Evolutionary conservation across 2,329 filamentous ascomycete genomes (phyloP).

Genomic region (Exophiala sp.): DNA sequence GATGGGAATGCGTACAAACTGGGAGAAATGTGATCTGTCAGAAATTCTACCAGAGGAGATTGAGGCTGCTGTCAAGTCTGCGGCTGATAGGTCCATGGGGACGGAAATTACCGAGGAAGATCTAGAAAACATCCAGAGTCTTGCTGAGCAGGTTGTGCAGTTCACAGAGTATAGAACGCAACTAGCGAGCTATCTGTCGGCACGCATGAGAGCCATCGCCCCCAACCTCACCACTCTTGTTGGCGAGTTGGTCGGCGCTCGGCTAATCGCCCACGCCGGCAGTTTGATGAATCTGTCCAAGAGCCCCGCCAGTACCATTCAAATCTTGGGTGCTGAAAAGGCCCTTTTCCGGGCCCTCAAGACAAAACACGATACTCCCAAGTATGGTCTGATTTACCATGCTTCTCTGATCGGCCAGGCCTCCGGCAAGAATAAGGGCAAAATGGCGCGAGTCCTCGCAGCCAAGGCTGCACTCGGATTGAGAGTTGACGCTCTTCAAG

Average conservation of each 20-base stretch:
- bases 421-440: conserved; percentile 97
- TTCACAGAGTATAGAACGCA: conserved; percentile 87
- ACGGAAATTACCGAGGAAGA: conserved; percentile 93
- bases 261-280: conserved; percentile 89
- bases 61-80: conserved; percentile 82
- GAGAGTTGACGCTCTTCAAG: conserved; percentile 81
- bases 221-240: conserved; percentile 92
- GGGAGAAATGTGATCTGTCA: conserved; percentile 68
- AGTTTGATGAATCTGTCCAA: conserved; percentile 94
- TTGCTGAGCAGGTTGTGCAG: conserved; percentile 87
- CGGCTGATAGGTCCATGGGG: conserved; percentile 96
- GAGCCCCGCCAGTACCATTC: conserved; percentile 88
- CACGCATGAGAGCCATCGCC: conserved; percentile 93
- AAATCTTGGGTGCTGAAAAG: conserved; percentile 98
- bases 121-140: conserved; percentile 81
- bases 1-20: conserved; percentile 83
- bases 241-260: conserved; percentile 86
- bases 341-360: conserved; percentile 96
- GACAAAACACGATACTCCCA: conserved; percentile 98
- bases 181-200: conserved; percentile 80
- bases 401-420: conserved; percentile 92
- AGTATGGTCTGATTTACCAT: conserved; percentile 93
- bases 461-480: conserved; percentile 90
- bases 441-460: conserved; percentile 93
- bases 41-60: conserved; percentile 95